Evolutionary conservation across 83 land plant species (phyloP).

Genomic region (Thuja plicata): DNA sequence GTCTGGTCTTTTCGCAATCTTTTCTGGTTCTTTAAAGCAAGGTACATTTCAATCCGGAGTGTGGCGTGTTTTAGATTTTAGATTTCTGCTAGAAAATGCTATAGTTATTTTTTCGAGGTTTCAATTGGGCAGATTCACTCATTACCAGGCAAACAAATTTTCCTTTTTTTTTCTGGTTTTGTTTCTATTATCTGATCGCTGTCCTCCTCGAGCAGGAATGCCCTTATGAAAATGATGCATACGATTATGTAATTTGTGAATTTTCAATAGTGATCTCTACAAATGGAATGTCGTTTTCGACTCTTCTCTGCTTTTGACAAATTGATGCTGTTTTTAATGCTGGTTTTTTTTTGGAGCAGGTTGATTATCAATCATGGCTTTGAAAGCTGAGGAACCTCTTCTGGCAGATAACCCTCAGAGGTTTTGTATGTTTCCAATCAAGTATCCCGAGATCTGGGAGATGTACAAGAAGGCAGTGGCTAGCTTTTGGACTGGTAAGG

Average conservation of each 20-base stretch:
- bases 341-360: neutral
- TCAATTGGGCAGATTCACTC: too few species aligned
- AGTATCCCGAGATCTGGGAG: slow-evolving; percentile 68
- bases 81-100: neutral
- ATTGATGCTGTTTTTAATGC: neutral
- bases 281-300: neutral
- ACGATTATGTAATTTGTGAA: too few species aligned
- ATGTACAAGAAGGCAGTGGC: slow-evolving; percentile 89
- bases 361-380: neutral
- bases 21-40: neutral
- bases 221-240: neutral
- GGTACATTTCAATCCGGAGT: neutral
- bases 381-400: slow-evolving; percentile 42
- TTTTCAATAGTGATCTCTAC: neutral
- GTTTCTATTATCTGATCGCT: too few species aligned
- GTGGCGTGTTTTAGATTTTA: neutral
- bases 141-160: too few species aligned
- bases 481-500: slow-evolving; percentile 71
- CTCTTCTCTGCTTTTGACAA: neutral
- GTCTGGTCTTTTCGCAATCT: neutral
- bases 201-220: too few species aligned
- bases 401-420: slow-evolving; percentile 41
- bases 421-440: slow-evolving; percentile 80
- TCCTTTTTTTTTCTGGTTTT: too few species aligned
- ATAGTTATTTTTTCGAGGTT: too few species aligned